A percentile compares a stretch with the other conserved stretches of the same genome.
These are phyloP conservation scores for Coemansia sp. DNA, from an alignment of 192 early-diverging fungal species.

Conservation along the genomic window DNA sequence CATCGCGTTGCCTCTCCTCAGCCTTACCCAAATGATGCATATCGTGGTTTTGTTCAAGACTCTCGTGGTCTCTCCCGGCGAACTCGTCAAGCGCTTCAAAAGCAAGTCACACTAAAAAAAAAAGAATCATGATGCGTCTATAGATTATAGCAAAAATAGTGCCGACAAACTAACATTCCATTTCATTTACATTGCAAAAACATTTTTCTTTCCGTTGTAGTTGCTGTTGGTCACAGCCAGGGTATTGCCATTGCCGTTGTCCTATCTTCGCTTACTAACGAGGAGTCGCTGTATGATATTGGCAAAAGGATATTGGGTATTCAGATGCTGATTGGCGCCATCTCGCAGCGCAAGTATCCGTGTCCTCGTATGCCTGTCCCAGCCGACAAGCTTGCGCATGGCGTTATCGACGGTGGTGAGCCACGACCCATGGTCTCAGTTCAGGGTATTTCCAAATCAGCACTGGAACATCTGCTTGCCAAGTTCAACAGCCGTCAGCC, in stretches of 20 bases:
- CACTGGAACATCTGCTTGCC: slow-evolving; percentile 8
- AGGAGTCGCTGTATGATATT: slow-evolving; percentile 76
- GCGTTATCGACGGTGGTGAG: background rate
- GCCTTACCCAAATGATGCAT: slow-evolving; percentile 86
- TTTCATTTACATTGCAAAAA: background rate
- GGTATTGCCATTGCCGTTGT: slow-evolving; percentile 86
- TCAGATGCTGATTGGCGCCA: slow-evolving; percentile 80
- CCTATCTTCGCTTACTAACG: slow-evolving; percentile 76
- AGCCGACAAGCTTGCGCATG: background rate
- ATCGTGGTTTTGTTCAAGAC: slow-evolving; percentile 71
- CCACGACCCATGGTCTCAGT: slow-evolving; percentile 17
- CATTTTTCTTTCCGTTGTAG: slow-evolving; percentile 15
- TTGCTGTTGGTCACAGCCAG: slow-evolving; percentile 84
- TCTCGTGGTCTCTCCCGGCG: slow-evolving; percentile 59
- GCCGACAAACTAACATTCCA: background rate
- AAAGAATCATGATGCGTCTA: too few relatives aligned
- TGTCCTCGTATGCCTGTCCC: background rate
- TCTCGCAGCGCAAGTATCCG: slow-evolving; percentile 67
- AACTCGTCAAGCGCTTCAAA: slow-evolving; percentile 26
- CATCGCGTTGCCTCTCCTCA: slow-evolving; percentile 81
- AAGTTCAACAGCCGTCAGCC: slow-evolving; percentile 16
- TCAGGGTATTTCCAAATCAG: slow-evolving; percentile 9
- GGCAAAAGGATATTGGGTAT: slow-evolving; percentile 81
- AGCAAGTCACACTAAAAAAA: slow-evolving; percentile 22
- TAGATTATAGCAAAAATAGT: background rate